Conservation (phyloP, 75 land plant species). For the Sequoiadendron giganteum region DNA sequence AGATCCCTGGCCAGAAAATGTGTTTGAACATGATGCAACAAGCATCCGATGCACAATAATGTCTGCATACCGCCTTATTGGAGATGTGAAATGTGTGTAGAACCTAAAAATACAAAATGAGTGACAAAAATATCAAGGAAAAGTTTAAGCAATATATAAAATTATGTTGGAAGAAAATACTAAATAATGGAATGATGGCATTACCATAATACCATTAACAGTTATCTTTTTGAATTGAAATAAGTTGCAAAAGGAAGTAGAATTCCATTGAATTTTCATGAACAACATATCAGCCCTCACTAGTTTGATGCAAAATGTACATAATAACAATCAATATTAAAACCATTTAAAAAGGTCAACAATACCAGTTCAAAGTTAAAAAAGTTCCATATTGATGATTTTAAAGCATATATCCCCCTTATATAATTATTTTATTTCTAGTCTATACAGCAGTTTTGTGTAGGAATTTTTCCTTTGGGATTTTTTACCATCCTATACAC, state of each 20-base stretch:
- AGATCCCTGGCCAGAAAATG: not conserved
- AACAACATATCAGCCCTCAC: not conserved
- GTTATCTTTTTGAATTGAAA: not conserved
- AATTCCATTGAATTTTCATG: not conserved
- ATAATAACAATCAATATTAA: not conserved
- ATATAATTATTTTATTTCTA: not conserved
- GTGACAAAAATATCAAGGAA: too few relatives aligned
- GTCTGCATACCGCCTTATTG: conserved; percentile 46
- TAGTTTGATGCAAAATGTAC: not conserved
- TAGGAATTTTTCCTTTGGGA: not conserved
- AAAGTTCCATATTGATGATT: not conserved
- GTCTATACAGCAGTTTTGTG: not conserved
- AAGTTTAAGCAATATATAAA: not conserved
- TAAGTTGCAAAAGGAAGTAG: not conserved
- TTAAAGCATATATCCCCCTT: not conserved
- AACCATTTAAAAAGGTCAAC: not conserved
- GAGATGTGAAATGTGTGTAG: conserved; percentile 51
- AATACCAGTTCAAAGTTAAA: not conserved
- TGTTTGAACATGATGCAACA: conserved; percentile 14
- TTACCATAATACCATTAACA: not conserved
- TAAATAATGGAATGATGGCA: not conserved
- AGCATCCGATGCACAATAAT: conserved; percentile 31
- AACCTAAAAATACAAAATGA: conserved; percentile 8
- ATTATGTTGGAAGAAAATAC: not conserved
- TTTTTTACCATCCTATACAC: not conserved